Base-by-base conservation (phyloP, 495 filamentous ascomycete species). In the Penicillium paxilli region DNA sequence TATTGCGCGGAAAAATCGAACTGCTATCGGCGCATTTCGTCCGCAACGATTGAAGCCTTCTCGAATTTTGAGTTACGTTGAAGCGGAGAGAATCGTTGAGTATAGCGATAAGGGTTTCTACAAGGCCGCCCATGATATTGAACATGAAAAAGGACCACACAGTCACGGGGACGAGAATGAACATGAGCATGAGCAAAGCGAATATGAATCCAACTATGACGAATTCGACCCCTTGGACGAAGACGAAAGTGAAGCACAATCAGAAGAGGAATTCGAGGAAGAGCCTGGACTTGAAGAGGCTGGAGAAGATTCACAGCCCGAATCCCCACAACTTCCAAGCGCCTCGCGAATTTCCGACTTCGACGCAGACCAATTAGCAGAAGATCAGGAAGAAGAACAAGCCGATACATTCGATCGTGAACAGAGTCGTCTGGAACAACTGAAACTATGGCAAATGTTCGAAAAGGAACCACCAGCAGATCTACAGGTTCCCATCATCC, bases 1-100 rank as follows among this genome's bases (percentile, higher is more conserved):
- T 2, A 65, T 79, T 24, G 77, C 89, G 6, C 77, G 87, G 49
- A 77, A 85, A 55, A 77, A 86, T 56, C 67, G 77, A 25, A 53
- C 92, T 5, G 60, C 76, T 22, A 83, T 92, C 11, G 72, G 74
- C 28, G 76, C 86, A 38, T 35, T 58, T 60, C 14, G 55, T 61
- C 44, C 60, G 11, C 26, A 23, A 37, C 33, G 47, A 71, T 37
- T 64, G 64, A 26, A 63, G 66, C 49, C 46, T 71, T 45, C 63
- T 59, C 47, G 51, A 61, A 25, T 33, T 51, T 58, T 58, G 44
- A 62, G 60, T 35, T 82, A 83, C 52, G 68, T 81, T 22, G 79
- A 85, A 47, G 80, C 86, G 8, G 85, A 88, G 58, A 54, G 68
- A 38, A 59, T 74, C 22, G 64, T 86, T 24, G 69, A 67, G 23